Evolutionary conservation across 768 basidiomycete genomes (phyloP).

Genomic region (Pisolithus marmoratus): DNA sequence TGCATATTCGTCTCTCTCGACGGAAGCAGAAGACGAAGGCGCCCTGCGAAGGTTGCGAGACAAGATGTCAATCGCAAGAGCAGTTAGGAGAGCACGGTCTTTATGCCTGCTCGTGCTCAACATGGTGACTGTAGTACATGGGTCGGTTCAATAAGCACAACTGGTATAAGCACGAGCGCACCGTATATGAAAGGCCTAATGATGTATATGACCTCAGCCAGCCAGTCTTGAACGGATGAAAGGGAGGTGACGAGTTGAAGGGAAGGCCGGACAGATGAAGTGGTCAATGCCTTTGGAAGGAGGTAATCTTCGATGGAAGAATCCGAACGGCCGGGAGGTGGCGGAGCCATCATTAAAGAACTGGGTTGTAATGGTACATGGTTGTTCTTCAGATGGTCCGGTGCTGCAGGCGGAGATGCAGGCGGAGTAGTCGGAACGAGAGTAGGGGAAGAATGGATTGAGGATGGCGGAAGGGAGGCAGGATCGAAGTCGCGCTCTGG

Average conservation of each 20-base stretch:
- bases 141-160: constrained; percentile 1
- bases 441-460: constrained; percentile 52
- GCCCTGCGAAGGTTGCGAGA: constrained; percentile 70
- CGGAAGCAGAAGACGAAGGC: constrained; percentile 51
- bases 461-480: constrained; percentile 50
- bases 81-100: constrained; percentile 58
- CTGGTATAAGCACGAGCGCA: constrained; percentile 26
- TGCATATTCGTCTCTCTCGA: constrained; percentile 78
- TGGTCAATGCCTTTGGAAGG: constrained; percentile 73
- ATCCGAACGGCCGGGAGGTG: constrained; percentile 46
- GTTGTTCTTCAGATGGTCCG: constrained; percentile 80
- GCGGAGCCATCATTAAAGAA: constrained; percentile 46
- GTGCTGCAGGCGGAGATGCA: constrained; percentile 54
- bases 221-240: constrained; percentile 64
- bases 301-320: constrained; percentile 73
- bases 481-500: constrained; percentile 89
- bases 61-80: constrained; percentile 64
- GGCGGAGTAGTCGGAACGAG: constrained; percentile 53
- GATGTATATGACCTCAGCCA: constrained; percentile 66
- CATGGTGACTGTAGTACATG: constrained; percentile 15
- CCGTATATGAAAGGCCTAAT: constrained; percentile 76
- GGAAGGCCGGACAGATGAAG: constrained; percentile 66
- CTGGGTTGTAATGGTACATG: constrained; percentile 61
- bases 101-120: constrained; percentile 18
- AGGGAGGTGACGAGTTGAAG: constrained; percentile 59